phyloP scores from a whole-genome alignment of 2,329 filamentous ascomycete genomes.

The Beauveria medogensis region DNA sequence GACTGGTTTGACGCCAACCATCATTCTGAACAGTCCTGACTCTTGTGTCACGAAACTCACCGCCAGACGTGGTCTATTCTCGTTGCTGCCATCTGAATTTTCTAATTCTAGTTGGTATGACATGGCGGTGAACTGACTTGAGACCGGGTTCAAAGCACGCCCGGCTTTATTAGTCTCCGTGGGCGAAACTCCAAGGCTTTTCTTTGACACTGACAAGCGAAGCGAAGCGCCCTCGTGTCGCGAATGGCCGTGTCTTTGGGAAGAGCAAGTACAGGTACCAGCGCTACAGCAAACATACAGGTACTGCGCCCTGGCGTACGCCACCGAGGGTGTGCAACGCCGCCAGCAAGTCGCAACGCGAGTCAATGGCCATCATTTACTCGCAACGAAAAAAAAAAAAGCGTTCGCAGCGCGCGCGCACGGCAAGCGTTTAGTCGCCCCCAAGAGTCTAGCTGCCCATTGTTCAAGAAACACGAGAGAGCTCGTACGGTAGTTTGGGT shows the following conservation, averaged over 20 bases:
- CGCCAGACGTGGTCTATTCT: neutral
- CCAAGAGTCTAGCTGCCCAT: neutral
- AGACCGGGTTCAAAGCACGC: no score
- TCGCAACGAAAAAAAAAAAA: neutral
- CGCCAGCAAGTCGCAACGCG: neutral
- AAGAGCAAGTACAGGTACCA: neutral
- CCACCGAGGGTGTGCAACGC: neutral
- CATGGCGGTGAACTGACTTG: no score
- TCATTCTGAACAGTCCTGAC: neutral
- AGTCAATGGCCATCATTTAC: neutral
- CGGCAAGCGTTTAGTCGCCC: no score
- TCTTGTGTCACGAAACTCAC: constrained; percentile 5
- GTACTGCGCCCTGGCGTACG: neutral
- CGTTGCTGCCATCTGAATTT: neutral
- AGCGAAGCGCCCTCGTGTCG: neutral
- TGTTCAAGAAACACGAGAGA: neutral
- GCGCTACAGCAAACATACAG: neutral
- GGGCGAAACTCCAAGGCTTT: neutral
- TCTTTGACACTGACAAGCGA: neutral
- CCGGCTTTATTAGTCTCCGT: no score
- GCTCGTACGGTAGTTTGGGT: neutral
- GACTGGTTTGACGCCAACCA: neutral
- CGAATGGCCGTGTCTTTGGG: no score
- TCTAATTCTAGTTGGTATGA: no score
- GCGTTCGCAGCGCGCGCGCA: neutral